phyloP scores from a whole-genome alignment of 495 filamentous ascomycete species.

The Podospora bellae-mahoneyi region DNA sequence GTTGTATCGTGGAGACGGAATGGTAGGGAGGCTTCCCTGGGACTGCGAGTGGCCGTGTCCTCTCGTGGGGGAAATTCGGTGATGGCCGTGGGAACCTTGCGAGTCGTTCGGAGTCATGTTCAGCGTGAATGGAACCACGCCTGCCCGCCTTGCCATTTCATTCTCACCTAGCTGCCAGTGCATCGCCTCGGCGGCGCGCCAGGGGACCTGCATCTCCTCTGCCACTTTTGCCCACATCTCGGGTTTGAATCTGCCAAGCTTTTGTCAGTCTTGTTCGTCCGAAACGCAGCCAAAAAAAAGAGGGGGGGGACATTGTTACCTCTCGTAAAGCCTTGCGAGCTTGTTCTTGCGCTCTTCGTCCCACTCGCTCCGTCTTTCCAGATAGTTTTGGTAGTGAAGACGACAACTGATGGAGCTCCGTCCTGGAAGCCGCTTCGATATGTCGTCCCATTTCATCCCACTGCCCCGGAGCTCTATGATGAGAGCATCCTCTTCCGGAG shows the following conservation, averaged over 20 bases:
- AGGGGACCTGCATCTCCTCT: constrained; percentile 93
- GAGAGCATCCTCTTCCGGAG: constrained; percentile 78
- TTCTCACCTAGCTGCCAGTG: constrained; percentile 94
- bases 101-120: constrained; percentile 59
- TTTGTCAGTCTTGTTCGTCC: constrained; percentile 22
- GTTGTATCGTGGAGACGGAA: constrained; percentile 37
- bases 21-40: constrained; percentile 42
- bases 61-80: constrained; percentile 33
- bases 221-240: constrained; percentile 96
- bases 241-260: constrained; percentile 71
- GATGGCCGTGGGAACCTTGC: constrained; percentile 31
- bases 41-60: constrained; percentile 47
- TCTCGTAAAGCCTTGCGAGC: constrained; percentile 88
- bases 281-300: background rate
- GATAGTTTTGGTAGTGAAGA: constrained; percentile 95
- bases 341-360: constrained; percentile 97
- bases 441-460: constrained; percentile 98
- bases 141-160: constrained; percentile 89
- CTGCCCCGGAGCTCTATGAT: constrained; percentile 85
- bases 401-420: constrained; percentile 91
- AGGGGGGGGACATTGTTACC: constrained; percentile 56
- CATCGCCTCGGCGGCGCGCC: constrained; percentile 94
- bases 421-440: constrained; percentile 82
- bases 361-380: constrained; percentile 88
- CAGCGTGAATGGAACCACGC: constrained; percentile 73